Conservation (phyloP, 305 asterid species). For the Andrographis paniculata region DNA sequence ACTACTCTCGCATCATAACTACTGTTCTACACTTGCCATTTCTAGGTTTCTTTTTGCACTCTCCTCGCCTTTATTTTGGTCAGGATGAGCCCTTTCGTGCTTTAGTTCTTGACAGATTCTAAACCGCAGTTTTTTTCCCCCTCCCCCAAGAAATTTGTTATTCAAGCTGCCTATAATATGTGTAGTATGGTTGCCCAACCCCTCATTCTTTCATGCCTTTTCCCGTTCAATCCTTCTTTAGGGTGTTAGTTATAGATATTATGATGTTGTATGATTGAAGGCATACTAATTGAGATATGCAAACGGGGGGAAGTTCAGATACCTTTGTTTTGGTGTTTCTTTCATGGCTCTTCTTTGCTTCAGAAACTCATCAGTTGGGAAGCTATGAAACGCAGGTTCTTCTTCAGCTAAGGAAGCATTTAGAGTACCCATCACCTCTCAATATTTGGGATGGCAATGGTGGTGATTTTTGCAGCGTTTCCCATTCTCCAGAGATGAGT, state of each 20-base stretch:
- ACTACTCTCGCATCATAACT: not conserved
- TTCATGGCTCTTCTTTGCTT: conserved; percentile 41
- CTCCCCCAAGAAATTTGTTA: too few species aligned
- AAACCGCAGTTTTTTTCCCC: too few species aligned
- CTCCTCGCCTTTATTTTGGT: conserved; percentile 1
- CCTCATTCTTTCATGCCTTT: too few species aligned
- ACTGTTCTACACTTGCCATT: conserved; percentile 2
- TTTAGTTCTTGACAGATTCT: not conserved
- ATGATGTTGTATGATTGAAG: conserved; percentile 6
- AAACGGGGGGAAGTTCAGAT: conserved; percentile 41
- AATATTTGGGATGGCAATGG: conserved; percentile 37
- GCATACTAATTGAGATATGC: too few species aligned
- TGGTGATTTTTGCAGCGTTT: conserved; percentile 50
- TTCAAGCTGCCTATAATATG: too few species aligned
- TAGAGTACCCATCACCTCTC: conserved; percentile 59
- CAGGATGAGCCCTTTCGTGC: conserved; percentile 2
- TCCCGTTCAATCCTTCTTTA: conserved; percentile 18
- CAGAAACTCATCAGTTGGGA: conserved; percentile 41
- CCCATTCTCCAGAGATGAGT: conserved; percentile 46
- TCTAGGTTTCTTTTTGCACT: not conserved
- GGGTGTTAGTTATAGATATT: conserved; percentile 27
- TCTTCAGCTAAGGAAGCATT: conserved; percentile 81
- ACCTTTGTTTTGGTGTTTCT: conserved; percentile 26
- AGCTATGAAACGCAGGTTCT: conserved; percentile 66
- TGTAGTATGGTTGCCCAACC: too few species aligned